These are phyloP conservation scores for Raphanus hybrid DNA, from an alignment of 441 rosid genomes.

Conservation along the genomic window DNA sequence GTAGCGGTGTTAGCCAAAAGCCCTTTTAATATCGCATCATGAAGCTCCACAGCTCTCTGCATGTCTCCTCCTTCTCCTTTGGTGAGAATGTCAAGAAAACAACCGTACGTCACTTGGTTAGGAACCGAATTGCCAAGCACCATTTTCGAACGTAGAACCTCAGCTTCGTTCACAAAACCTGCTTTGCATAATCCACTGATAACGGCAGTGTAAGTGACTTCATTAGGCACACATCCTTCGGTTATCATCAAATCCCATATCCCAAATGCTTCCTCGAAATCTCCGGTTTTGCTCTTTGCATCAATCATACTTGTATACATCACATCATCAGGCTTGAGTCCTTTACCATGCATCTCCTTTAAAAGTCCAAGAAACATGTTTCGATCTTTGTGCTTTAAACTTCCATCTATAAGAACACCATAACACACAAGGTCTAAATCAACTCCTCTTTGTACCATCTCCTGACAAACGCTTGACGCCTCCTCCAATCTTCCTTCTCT, in stretches of 20 bases:
- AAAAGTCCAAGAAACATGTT: conserved; percentile 54
- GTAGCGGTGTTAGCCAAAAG: conserved; percentile 70
- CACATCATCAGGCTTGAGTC: conserved; percentile 74
- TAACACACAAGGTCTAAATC: conserved; percentile 84
- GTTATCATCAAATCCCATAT: conserved; percentile 76
- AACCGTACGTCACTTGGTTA: conserved; percentile 78
- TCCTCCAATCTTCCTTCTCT: conserved; percentile 78
- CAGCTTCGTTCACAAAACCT: conserved; percentile 72
- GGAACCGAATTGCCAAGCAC: conserved; percentile 52
- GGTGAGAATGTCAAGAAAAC: conserved; percentile 76
- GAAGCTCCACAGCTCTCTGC: conserved; percentile 75
- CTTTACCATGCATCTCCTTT: conserved; percentile 69
- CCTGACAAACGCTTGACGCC: conserved; percentile 62
- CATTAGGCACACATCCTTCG: conserved; percentile 75
- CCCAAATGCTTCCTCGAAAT: conserved; percentile 64
- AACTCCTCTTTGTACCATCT: conserved; percentile 76
- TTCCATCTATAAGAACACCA: conserved; percentile 78
- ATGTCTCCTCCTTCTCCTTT: conserved; percentile 65
- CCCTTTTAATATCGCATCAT: conserved; percentile 65
- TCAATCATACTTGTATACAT: conserved; percentile 86
- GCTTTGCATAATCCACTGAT: conserved; percentile 84
- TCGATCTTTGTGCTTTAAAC: conserved; percentile 62
- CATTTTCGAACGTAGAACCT: conserved; percentile 68
- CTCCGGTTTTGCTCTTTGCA: conserved; percentile 72
- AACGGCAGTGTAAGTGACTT: conserved; percentile 80